Base-by-base conservation (phyloP, 2,329 filamentous ascomycete species). In the Exophiala aquamarina region DNA sequence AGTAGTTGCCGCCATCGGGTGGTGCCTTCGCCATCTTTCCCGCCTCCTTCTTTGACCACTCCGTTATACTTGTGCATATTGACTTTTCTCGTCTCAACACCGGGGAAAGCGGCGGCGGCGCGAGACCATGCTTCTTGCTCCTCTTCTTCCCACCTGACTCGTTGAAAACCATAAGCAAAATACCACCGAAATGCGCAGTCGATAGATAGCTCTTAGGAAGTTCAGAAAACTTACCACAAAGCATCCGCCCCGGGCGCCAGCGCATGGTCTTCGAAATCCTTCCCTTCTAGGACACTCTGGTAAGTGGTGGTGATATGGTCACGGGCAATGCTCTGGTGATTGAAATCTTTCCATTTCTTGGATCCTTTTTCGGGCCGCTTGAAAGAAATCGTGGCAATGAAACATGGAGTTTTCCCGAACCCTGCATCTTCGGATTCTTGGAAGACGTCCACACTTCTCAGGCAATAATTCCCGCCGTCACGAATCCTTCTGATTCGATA, bases 21-120 rank as follows among this genome's bases (percentile, higher is more conserved):
- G 2, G 66, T 65, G 13, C 52, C 54, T 20, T 56, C 20, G 1
- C 52, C 52, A 19, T 45, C 41, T 17, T 41, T 41, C 2, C 47
- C 50, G 29, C 44, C 53, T 43, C 59, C 59, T 10, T 61, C 54
- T 19, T 61, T 53, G 14, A 57, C 51, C 0, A 50, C 45, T 4
- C 59, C 50, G 52, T 81, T 80, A 57, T 72, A 77, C 2, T 60
- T 56, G 2, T 55, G 49, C 78, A 81, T 81, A 54, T 79, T 71
- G 15, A 73, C 73, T 58, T 78, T 81, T 13, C 71, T 67, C 14
- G 72, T 66, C 33, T 78, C 70, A 5, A 81, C 56, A 3, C 69
- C 69, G 1, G 69, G 66, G 29, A 69, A 71, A 14, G 62, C 57
- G 9, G 55, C 46, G 36, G 68, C 65, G 3, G 49, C 18, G 6